Evolutionary conservation across 1,284 basidiomycete species (phyloP).

Genomic region (Leccinum colubrinum): DNA sequence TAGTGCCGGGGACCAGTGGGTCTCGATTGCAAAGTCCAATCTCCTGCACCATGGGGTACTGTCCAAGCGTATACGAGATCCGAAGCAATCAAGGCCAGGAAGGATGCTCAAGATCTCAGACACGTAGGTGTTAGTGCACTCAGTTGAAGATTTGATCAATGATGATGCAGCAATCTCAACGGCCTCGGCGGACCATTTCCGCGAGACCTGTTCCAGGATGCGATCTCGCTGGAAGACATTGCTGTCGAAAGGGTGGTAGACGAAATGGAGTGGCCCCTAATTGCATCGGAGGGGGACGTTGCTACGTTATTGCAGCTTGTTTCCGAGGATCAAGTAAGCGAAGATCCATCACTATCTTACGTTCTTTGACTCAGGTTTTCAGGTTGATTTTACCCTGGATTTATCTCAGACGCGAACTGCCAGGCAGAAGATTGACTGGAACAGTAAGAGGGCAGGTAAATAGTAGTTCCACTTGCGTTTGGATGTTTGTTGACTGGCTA

Average conservation of each 20-base stretch:
- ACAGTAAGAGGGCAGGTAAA: slow-evolving; percentile 81
- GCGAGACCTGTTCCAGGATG: slow-evolving; percentile 67
- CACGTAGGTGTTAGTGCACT: slow-evolving; percentile 36
- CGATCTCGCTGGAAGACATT: slow-evolving; percentile 58
- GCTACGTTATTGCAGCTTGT: slow-evolving; percentile 69
- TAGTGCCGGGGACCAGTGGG: slow-evolving; percentile 48
- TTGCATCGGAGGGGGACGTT: slow-evolving; percentile 71
- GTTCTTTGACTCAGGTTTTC: not conserved
- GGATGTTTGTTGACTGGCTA: slow-evolving; percentile 1
- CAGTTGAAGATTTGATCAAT: slow-evolving; percentile 2
- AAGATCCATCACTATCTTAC: not conserved
- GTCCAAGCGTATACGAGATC: slow-evolving; percentile 64
- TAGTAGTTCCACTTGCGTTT: slow-evolving; percentile 7
- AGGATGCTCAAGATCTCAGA: slow-evolving; percentile 75
- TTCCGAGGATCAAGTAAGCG: slow-evolving; percentile 62
- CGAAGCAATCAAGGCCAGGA: slow-evolving; percentile 59
- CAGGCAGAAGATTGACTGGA: slow-evolving; percentile 64
- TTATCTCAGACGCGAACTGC: slow-evolving; percentile 54
- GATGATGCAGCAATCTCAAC: slow-evolving; percentile 49
- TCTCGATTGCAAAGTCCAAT: slow-evolving; percentile 54
- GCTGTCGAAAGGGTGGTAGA: slow-evolving; percentile 43
- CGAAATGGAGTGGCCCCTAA: slow-evolving; percentile 71
- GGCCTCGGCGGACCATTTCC: slow-evolving; percentile 64
- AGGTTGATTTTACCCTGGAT: slow-evolving; percentile 71
- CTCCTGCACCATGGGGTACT: slow-evolving; percentile 61